Conservation (phyloP, 2,329 filamentous ascomycete species). For the Trichoderma aggressivum region DNA sequence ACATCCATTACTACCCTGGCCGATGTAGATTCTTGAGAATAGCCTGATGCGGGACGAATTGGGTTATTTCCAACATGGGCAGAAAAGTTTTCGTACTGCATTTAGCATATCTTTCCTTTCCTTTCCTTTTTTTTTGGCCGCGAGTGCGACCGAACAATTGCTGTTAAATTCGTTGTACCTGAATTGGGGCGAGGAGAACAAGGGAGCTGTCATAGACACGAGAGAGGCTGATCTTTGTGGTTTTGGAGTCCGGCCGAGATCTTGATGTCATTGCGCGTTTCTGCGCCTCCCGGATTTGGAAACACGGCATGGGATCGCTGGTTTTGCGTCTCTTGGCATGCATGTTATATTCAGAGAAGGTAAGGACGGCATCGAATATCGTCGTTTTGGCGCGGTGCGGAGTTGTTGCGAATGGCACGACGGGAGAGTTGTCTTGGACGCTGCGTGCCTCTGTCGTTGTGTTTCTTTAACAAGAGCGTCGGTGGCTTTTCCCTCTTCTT, state of each 20-base stretch:
- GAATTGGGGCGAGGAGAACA: not conserved
- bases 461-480: not conserved
- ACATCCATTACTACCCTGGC: not conserved
- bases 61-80: not conserved
- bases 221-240: not conserved
- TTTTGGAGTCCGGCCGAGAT: not conserved
- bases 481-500: not conserved
- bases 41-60: not conserved
- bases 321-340: not conserved
- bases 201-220: not conserved
- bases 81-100: not conserved
- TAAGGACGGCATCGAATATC: not conserved
- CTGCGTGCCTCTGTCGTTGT: not conserved
- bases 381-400: no score
- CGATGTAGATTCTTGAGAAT: not conserved
- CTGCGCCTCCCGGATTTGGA: not conserved
- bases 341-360: not conserved
- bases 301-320: not conserved
- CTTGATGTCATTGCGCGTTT: not conserved
- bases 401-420: not conserved
- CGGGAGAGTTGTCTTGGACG: not conserved
- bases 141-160: not conserved
- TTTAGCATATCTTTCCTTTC: not conserved
- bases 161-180: not conserved
- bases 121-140: not conserved